Evolutionary conservation across 805 yeast genomes (phyloP).

Genomic region (Brettanomyces nanus): DNA sequence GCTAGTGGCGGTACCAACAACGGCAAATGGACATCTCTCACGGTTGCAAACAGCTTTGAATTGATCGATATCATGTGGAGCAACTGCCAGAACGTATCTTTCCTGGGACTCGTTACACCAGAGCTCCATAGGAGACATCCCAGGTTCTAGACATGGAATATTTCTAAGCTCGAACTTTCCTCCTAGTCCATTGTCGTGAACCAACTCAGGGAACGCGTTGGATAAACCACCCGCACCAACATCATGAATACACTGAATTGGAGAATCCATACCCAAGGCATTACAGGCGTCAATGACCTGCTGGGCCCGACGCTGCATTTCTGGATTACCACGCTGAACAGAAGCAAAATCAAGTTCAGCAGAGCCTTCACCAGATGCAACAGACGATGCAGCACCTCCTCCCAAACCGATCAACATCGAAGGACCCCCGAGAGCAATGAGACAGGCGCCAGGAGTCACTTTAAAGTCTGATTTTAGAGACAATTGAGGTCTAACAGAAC

Average conservation of each 20-base stretch:
- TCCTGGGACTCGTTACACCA: slow-evolving; percentile 99
- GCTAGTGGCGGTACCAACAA: slow-evolving; percentile 88
- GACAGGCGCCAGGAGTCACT: slow-evolving; percentile 84
- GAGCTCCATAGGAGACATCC: slow-evolving; percentile 99
- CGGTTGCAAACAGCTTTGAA: slow-evolving; percentile 81
- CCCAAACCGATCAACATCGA: slow-evolving; percentile 97
- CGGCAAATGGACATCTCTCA: slow-evolving; percentile 94
- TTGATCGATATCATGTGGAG: slow-evolving; percentile 61
- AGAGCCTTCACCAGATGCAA: slow-evolving; percentile 93
- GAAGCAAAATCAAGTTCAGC: slow-evolving; percentile 97
- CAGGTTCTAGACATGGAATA: slow-evolving; percentile 85
- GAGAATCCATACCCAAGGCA: slow-evolving; percentile 63
- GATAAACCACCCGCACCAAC: slow-evolving; percentile 99
- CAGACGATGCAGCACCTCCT: slow-evolving; percentile 98
- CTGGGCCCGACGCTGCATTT: slow-evolving; percentile 98
- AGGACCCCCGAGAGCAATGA: slow-evolving; percentile 95
- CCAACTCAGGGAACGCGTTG: slow-evolving; percentile 94
- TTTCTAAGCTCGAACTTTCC: slow-evolving; percentile 89
- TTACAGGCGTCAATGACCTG: slow-evolving; percentile 94
- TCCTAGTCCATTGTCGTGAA: slow-evolving; percentile 94
- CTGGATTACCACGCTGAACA: slow-evolving; percentile 99
- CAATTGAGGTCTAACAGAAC: slow-evolving; percentile 88
- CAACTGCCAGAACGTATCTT: slow-evolving; percentile 90
- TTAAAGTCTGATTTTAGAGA: slow-evolving; percentile 73
- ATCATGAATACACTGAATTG: slow-evolving; percentile 94